phyloP scores from a whole-genome alignment of 2,329 filamentous ascomycete species.

The Lachnellula arida region DNA sequence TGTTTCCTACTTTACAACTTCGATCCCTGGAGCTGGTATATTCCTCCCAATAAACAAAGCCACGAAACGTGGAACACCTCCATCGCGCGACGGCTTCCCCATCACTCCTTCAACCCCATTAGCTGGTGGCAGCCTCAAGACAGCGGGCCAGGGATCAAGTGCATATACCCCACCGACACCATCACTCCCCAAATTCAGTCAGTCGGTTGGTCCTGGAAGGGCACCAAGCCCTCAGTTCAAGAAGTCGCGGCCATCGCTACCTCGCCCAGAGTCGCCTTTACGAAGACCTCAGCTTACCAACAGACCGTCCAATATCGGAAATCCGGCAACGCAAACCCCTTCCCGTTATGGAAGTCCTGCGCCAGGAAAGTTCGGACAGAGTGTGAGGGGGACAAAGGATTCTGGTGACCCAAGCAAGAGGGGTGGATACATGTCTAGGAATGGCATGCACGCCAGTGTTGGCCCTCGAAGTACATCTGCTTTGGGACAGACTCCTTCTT shows the following conservation, averaged over 20 bases:
- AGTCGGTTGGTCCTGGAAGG: conserved; percentile 71
- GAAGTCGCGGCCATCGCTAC: conserved; percentile 69
- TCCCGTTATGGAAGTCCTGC: conserved; percentile 60
- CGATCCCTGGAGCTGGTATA: conserved; percentile 77
- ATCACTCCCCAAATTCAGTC: conserved; percentile 74
- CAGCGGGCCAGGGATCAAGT: conserved; percentile 40
- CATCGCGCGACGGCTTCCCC: conserved; percentile 50
- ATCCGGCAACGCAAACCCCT: conserved; percentile 46
- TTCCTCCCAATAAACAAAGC: conserved; percentile 87
- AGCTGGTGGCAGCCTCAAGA: conserved; percentile 45
- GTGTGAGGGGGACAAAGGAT: conserved; percentile 49
- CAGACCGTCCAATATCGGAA: conserved; percentile 49
- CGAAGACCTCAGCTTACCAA: conserved; percentile 58
- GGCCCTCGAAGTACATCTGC: conserved; percentile 57
- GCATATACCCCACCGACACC: conserved; percentile 62
- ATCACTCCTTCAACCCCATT: conserved; percentile 66
- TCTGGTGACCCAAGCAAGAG: conserved; percentile 58
- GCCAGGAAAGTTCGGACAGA: conserved; percentile 59
- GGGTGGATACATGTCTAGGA: conserved; percentile 39
- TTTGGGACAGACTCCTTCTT: conserved; percentile 42
- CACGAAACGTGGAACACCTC: conserved; percentile 57
- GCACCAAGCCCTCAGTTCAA: conserved; percentile 69
- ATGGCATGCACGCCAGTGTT: conserved; percentile 44
- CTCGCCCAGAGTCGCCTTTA: conserved; percentile 81
- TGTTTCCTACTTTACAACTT: conserved; percentile 76